A percentile compares a stretch with the other conserved stretches of the same genome.
phyloP scores from a whole-genome alignment of 768 basidiomycete genomes.

The Favolaschia claudopus region DNA sequence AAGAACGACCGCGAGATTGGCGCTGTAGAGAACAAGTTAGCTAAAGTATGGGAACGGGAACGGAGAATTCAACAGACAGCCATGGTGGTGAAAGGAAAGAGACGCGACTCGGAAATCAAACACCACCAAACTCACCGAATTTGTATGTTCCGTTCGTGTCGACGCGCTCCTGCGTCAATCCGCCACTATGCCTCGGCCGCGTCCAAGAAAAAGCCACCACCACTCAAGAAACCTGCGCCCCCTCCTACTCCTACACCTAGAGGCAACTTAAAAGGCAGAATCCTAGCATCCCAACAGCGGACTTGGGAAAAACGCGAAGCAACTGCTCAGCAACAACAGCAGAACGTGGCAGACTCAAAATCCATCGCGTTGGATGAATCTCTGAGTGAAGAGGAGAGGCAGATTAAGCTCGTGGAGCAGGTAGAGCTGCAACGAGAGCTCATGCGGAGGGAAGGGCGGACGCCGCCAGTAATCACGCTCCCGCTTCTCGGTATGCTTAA shows the following conservation, averaged over 20 bases:
- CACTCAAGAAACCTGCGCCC: neutral
- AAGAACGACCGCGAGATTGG: conserved; percentile 78
- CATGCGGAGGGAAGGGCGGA: neutral
- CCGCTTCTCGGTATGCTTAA: conserved; percentile 15
- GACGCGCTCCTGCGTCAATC: conserved; percentile 2
- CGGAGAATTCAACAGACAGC: neutral
- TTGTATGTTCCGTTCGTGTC: conserved; percentile 1
- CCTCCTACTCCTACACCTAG: no score
- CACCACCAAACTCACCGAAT: conserved; percentile 5
- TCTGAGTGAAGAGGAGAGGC: neutral
- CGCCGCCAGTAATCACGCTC: neutral
- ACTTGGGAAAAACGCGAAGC: no score
- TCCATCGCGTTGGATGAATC: no score
- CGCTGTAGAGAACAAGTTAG: conserved; percentile 52
- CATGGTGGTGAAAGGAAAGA: conserved; percentile 1
- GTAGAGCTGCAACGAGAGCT: neutral
- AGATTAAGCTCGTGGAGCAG: neutral
- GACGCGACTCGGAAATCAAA: neutral
- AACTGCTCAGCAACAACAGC: no score
- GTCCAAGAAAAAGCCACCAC: neutral
- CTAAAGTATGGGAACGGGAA: neutral
- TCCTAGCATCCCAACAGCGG: no score
- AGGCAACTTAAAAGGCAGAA: no score
- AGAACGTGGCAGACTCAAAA: no score
- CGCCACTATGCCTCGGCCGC: conserved; percentile 17